A percentile compares a stretch with the other conserved stretches of the same genome.
These are phyloP conservation scores for Corynespora cassiicola DNA, from an alignment of 2,329 filamentous ascomycete species.

Conservation along the genomic window DNA sequence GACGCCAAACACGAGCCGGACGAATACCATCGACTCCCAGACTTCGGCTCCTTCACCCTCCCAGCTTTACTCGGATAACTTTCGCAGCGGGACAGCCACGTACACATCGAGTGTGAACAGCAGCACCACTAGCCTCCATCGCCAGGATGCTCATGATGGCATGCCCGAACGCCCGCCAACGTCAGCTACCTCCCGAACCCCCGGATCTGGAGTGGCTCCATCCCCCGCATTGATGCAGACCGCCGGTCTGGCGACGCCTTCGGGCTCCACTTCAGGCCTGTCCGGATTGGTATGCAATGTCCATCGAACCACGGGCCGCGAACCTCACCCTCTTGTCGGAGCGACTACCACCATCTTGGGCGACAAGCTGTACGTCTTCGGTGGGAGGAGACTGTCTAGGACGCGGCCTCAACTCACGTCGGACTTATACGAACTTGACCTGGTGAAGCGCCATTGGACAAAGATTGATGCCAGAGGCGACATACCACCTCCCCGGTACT, in stretches of 20 bases:
- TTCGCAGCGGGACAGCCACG: conserved; percentile 41
- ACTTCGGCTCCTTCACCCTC: conserved; percentile 52
- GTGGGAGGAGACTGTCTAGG: conserved; percentile 84
- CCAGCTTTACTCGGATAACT: conserved; percentile 45
- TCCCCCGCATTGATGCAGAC: conserved; percentile 44
- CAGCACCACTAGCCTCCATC: conserved; percentile 54
- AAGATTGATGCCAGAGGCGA: conserved; percentile 86
- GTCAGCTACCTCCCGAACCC: conserved; percentile 41
- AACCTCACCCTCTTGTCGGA: conserved; percentile 90
- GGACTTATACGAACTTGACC: conserved; percentile 90
- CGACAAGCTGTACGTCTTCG: conserved; percentile 97
- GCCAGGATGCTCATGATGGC: conserved; percentile 51
- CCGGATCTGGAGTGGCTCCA: conserved; percentile 53
- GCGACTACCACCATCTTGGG: conserved; percentile 94
- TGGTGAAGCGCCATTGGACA: conserved; percentile 91
- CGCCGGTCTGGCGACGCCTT: conserved; percentile 44
- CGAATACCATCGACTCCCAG: conserved; percentile 56
- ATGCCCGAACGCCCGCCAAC: conserved; percentile 41
- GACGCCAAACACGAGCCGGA: conserved; percentile 51
- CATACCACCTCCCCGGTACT: conserved; percentile 89
- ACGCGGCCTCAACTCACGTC: conserved; percentile 85
- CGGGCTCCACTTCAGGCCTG: conserved; percentile 62
- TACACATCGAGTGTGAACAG: conserved; percentile 52
- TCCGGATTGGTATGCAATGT: conserved; percentile 74
- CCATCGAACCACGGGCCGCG: conserved; percentile 83